phyloP scores from a whole-genome alignment of 2,329 filamentous ascomycete species.

The Magnaporthales sp. region DNA sequence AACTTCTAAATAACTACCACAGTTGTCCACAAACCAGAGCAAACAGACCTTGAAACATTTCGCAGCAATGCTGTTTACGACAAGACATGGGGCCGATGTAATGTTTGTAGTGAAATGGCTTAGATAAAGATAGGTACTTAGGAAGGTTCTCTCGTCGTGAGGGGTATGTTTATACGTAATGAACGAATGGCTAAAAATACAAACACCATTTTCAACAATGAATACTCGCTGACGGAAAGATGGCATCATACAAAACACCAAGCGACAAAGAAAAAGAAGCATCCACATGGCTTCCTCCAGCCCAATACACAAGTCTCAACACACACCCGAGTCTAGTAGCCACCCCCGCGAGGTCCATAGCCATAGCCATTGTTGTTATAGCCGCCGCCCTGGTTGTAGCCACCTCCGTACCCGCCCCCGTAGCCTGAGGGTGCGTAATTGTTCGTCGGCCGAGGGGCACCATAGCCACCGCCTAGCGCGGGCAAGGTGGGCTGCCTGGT shows the following conservation, averaged over 20 bases:
- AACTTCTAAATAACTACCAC: background rate
- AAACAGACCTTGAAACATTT: no score
- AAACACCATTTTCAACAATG: background rate
- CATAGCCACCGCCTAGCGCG: constrained; percentile 14
- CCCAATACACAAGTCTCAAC: background rate
- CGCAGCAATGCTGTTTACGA: no score
- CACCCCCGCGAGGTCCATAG: constrained; percentile 4
- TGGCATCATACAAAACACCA: background rate
- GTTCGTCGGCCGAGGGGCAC: constrained; percentile 2
- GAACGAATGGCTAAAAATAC: background rate
- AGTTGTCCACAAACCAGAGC: background rate
- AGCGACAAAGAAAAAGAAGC: background rate
- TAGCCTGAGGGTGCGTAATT: background rate
- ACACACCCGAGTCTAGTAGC: background rate
- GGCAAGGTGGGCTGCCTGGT: constrained; percentile 26
- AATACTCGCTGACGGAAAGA: background rate
- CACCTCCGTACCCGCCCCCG: constrained; percentile 3
- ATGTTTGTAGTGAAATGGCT: background rate
- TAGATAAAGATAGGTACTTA: background rate
- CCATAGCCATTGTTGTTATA: constrained; percentile 6
- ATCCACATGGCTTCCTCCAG: background rate
- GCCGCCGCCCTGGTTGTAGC: constrained; percentile 2
- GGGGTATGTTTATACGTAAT: background rate
- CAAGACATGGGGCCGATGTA: no score
- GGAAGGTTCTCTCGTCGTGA: background rate